Evolutionary conservation across 345 rosid genomes (phyloP), one percentile per base, ranked within the genome.

Genomic region (Luvunga scandens): DNA sequence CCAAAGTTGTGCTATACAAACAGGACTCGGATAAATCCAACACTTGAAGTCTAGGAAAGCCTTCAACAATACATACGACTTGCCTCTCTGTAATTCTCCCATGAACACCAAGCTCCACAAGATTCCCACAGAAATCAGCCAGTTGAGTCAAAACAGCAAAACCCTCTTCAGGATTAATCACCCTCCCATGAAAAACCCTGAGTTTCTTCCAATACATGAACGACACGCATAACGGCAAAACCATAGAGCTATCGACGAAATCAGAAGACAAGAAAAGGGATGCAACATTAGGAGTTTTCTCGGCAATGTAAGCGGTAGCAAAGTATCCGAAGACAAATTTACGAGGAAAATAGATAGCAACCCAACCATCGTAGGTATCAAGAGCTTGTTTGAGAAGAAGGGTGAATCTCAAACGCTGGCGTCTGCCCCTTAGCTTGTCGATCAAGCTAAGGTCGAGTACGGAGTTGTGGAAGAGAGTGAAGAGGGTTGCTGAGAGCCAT

Each of bases 401-500:
- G 50, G 72, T 14, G 39, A 31, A 76, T 66, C 79, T 76, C 18
- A 64, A 76, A 25, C 53, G 72, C 38, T 76, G 78, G 21, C 36
- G 56, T 66, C 56, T 55, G 4, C 38, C 72, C 6, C 67, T 50
- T 1, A 76, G 65, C 14, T 38, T 22, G 21, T 76, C 79, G 21
- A 76, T 76, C 36, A 76, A 12, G 6, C 79, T 72, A 34, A 76
- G 79, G 45, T 76, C 79, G 0, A 76, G 79, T 7, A 31, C 9
- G n/a, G 79, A 76, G 27, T 66, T 66, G 10, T 6, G 53, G 62
- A 66, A 76, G 16, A 76, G 53, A 31, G 72, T 36, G 65, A 45
- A 7, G 9, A 76, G 31, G 34, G 79, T 55, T 53, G 79, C 72
- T 14, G 79, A 76, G 53, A 76, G 65, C 79, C 79, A 76, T 14